Base-by-base conservation (phyloP, 2,329 filamentous ascomycete species). In the Colletotrichum sp. region DNA sequence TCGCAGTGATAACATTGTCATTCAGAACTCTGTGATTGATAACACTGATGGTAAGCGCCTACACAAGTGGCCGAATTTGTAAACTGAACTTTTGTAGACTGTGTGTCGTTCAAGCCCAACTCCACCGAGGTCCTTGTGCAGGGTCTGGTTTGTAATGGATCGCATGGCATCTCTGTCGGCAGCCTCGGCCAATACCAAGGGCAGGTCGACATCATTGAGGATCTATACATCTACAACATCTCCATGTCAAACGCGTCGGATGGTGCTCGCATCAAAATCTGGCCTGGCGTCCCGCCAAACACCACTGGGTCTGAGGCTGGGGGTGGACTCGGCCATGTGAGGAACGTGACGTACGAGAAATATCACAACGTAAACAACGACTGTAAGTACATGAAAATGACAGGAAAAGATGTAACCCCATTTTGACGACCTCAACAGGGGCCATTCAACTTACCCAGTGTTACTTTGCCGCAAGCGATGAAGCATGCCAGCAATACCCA, bases 101-200 rank as follows among this genome's bases (percentile, higher is more conserved):
- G 93, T 75, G 91, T 95, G 8, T 92, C 92, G 0, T 95, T 95
- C 88, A 95, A 95, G 83, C 93, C 93, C 18, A 95, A 95, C 82
- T 92, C 89, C 79, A 94, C 92, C 43, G 89, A 93, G 76, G 90
- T 95, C 8, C 82, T 94, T 3, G 90, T 95, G 6, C 92, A 95
- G 81, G 92, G 92, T 75, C 84, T 95, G 4, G 84, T 86, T 73
- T 95, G 93, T 83, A 93, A 93, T 79, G 92, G 92, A 30, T 94
- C 91, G 3, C 93, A 95, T 79, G 93, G 93, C 43, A 94, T 95
- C 78, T 92, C 90, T 7, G 92, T 95, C 18, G 93, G 93, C 7
- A 93, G 92, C 1, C 85, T 95, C 0, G 93, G 93, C n/a, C 93
- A 95, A 82, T 95, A 95, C 80, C 79, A 85, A 13, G 89, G 87